phyloP scores from a whole-genome alignment of 2,329 filamentous ascomycete species.

The Epichloe aotearoae region DNA sequence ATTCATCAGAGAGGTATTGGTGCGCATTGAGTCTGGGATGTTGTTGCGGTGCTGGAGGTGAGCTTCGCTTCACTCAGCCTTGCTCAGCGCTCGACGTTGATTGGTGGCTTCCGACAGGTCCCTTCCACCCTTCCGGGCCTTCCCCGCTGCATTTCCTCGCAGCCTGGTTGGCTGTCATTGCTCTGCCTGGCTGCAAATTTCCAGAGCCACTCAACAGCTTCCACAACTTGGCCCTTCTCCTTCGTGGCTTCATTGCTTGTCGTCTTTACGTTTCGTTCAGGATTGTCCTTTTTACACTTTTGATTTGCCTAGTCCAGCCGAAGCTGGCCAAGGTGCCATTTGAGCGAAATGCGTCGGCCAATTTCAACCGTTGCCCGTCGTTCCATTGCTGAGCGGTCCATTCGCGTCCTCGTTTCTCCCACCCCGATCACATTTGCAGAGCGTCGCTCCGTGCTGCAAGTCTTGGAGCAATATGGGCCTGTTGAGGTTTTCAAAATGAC shows the following conservation, averaged over 20 bases:
- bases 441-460: constrained; percentile 39
- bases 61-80: neutral
- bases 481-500: constrained; percentile 38
- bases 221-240: no score
- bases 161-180: neutral
- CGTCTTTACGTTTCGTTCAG: no score
- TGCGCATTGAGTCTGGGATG: neutral
- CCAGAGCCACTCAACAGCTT: no score
- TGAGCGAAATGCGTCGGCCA: constrained; percentile 5
- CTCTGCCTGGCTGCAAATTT: no score
- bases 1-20: neutral
- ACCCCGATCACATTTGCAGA: constrained; percentile 38
- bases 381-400: constrained; percentile 21
- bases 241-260: no score
- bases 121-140: neutral
- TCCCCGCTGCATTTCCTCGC: neutral
- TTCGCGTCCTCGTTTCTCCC: constrained; percentile 39
- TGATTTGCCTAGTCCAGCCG: neutral
- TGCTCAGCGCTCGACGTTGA: neutral
- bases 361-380: constrained; percentile 4
- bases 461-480: constrained; percentile 34
- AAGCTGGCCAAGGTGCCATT: neutral
- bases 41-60: neutral
- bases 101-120: neutral
- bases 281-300: neutral